Conservation (phyloP, 1,139 yeast genomes). For the Ogataea hybrid region DNA sequence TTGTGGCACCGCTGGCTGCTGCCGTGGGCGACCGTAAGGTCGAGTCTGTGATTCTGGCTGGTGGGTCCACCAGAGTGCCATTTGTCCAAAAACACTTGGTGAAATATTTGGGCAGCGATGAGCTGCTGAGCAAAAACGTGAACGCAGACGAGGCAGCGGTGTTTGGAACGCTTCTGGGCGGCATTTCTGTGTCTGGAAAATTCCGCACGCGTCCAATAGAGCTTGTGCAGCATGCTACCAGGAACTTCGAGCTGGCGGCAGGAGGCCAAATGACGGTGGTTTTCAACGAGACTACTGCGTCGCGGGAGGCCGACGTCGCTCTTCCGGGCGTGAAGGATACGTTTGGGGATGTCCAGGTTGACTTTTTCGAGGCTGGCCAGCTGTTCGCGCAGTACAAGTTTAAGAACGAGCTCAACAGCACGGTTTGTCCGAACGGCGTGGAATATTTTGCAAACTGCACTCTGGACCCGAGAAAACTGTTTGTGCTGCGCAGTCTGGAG, state of each 20-base stretch:
- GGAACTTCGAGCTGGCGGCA: slow-evolving; percentile 35
- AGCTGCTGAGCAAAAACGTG: slow-evolving; percentile 73
- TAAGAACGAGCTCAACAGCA: too few relatives aligned
- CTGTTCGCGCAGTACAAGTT: slow-evolving; percentile 42
- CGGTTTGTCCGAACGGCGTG: too few relatives aligned
- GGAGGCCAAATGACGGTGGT: slow-evolving; percentile 25
- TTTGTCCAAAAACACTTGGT: slow-evolving; percentile 64
- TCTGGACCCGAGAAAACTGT: too few relatives aligned
- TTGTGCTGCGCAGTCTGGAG: too few relatives aligned
- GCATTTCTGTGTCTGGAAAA: slow-evolving; percentile 59
- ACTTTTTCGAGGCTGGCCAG: slow-evolving; percentile 54
- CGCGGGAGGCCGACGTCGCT: slow-evolving; percentile 30
- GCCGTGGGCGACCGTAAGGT: slow-evolving; percentile 44
- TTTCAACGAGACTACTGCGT: slow-evolving; percentile 43
- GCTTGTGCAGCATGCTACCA: slow-evolving; percentile 55
- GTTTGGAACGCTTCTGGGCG: slow-evolving; percentile 81
- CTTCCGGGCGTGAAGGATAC: slow-evolving; percentile 34
- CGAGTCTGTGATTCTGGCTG: slow-evolving; percentile 74
- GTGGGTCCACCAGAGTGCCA: slow-evolving; percentile 94
- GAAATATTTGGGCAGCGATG: slow-evolving; percentile 46
- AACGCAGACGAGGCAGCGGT: slow-evolving; percentile 97
- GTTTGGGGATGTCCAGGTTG: slow-evolving; percentile 38
- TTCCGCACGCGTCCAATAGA: slow-evolving; percentile 62
- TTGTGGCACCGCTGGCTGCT: slow-evolving; percentile 53
- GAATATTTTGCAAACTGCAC: too few relatives aligned